These are phyloP conservation scores for Podospora conica DNA, from an alignment of 495 filamentous ascomycete genomes.

Conservation along the genomic window DNA sequence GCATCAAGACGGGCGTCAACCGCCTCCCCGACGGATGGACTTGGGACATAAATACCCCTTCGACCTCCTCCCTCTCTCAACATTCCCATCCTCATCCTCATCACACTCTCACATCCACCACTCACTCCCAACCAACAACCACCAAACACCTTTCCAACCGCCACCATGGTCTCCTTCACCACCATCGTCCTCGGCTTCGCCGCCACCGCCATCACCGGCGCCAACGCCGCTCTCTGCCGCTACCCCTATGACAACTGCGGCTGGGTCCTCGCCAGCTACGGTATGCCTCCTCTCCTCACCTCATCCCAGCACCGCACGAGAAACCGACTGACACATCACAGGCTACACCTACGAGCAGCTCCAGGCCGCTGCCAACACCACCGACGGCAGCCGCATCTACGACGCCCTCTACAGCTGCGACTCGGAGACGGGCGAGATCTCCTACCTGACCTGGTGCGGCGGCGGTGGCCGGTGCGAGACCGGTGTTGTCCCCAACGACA, in stretches of 20 bases:
- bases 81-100: neutral
- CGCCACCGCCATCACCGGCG: neutral
- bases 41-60: neutral
- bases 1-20: neutral
- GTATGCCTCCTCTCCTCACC: neutral
- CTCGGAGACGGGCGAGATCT: conserved; percentile 4
- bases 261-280: conserved; percentile 12
- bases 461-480: conserved; percentile 7
- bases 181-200: conserved; percentile 5
- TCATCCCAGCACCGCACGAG: neutral
- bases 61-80: neutral
- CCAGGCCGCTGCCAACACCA: conserved; percentile 7
- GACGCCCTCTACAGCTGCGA: conserved; percentile 13
- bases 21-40: neutral
- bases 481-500: conserved; percentile 9
- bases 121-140: neutral
- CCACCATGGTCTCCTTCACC: conserved; percentile 11
- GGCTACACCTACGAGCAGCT: conserved; percentile 12
- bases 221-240: conserved; percentile 9
- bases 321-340: neutral
- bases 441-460: conserved; percentile 4
- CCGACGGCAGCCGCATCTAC: conserved; percentile 12
- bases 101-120: neutral
- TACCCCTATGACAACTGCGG: conserved; percentile 14
- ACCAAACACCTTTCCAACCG: neutral